These are phyloP conservation scores for Hibiscus mutabilis DNA, from an alignment of 345 rosid species.

Conservation along the genomic window DNA sequence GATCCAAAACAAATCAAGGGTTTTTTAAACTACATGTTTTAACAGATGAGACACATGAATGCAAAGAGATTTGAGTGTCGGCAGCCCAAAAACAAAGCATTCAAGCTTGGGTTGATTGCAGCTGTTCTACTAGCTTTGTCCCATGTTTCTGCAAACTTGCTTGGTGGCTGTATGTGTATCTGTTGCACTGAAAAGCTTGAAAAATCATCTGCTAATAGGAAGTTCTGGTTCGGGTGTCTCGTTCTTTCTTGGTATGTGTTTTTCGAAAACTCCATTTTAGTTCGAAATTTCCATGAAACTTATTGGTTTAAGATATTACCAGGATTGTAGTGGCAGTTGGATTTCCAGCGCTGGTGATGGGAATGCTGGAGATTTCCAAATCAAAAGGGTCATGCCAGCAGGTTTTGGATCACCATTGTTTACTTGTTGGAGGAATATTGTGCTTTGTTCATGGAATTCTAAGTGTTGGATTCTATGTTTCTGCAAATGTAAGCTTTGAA, in stretches of 20 bases:
- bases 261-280: background rate
- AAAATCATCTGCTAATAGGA: slow-evolving; percentile 15
- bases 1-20: background rate
- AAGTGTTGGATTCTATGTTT: slow-evolving; percentile 8
- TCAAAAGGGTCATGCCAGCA: slow-evolving; percentile 15
- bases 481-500: slow-evolving; percentile 3
- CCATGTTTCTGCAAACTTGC: slow-evolving; percentile 21
- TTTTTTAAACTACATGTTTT: background rate
- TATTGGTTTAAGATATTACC: background rate
- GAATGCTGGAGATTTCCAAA: slow-evolving; percentile 17
- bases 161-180: slow-evolving; percentile 23
- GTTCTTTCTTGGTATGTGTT: slow-evolving; percentile 19
- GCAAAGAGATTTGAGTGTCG: slow-evolving; percentile 8
- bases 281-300: too few species aligned
- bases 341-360: slow-evolving; percentile 16
- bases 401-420: slow-evolving; percentile 9
- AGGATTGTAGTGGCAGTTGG: slow-evolving; percentile 24
- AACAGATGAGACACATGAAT: background rate
- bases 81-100: slow-evolving; percentile 3
- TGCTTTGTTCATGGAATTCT: slow-evolving; percentile 22
- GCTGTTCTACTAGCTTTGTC: slow-evolving; percentile 17
- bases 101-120: slow-evolving; percentile 25
- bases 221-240: slow-evolving; percentile 16
- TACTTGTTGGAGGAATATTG: slow-evolving; percentile 17
- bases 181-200: slow-evolving; percentile 15